A percentile compares a stretch with the other conserved stretches of the same genome.
These are phyloP conservation scores for Immersiella caudata DNA, from an alignment of 495 filamentous ascomycete genomes.

Conservation along the genomic window DNA sequence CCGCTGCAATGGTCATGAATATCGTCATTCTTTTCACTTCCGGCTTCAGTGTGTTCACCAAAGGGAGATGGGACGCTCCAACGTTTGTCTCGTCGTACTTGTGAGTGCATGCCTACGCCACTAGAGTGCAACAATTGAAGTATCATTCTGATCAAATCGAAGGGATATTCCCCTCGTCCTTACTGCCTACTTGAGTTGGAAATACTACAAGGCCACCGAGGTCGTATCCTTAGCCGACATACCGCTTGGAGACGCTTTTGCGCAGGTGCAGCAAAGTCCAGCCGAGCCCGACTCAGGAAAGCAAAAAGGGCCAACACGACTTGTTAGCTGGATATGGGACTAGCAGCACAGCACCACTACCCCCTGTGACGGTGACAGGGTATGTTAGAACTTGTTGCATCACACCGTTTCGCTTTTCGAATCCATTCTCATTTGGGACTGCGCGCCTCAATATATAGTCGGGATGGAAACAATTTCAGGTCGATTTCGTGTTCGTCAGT, in stretches of 20 bases:
- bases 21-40: constrained; percentile 51
- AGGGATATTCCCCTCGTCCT: constrained; percentile 60
- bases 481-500: not conserved
- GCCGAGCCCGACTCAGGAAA: constrained; percentile 40
- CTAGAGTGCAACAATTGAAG: not conserved
- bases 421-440: not conserved
- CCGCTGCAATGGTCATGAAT: constrained; percentile 47
- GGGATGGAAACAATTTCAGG: not conserved
- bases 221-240: constrained; percentile 56
- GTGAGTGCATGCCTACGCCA: constrained; percentile 34
- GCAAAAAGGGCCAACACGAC: constrained; percentile 31
- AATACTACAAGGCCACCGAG: constrained; percentile 56
- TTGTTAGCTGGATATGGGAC: constrained; percentile 50
- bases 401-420: not conserved
- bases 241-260: constrained; percentile 47
- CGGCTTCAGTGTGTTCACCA: constrained; percentile 51
- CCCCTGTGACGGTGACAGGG: not conserved
- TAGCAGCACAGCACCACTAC: constrained; percentile 13
- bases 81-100: constrained; percentile 54
- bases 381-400: not conserved
- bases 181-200: constrained; percentile 57
- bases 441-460: not conserved
- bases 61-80: constrained; percentile 51
- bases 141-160: constrained; percentile 2
- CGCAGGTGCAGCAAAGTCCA: constrained; percentile 36